Percentiles rank a stretch among this genome's conserved stretches.
Conservation (phyloP, 1,284 basidiomycete genomes). For the Termitomyces sp. region DNA sequence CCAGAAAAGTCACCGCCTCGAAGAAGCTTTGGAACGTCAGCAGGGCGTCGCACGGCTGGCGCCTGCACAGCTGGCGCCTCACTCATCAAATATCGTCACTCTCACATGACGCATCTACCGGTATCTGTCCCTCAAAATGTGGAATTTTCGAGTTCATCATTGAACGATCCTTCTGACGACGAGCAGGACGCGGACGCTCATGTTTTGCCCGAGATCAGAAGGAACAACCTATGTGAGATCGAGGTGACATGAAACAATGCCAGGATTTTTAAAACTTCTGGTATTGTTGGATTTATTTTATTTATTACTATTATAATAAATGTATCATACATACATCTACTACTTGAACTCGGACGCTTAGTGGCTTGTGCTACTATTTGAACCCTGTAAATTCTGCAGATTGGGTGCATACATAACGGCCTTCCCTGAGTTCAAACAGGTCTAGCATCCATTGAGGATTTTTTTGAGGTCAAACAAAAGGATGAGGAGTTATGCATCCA, state of each 20-base stretch:
- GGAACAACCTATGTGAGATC: conserved; percentile 16
- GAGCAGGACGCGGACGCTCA: conserved; percentile 12
- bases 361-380: not conserved
- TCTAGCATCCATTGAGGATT: not conserved
- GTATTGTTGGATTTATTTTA: conserved; percentile 1
- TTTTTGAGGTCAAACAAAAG: not conserved
- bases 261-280: not conserved
- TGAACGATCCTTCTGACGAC: conserved; percentile 6
- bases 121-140: not conserved
- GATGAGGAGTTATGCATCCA: too few species aligned
- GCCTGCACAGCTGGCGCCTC: not conserved
- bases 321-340: not conserved
- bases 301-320: conserved; percentile 15
- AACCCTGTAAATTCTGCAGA: not conserved
- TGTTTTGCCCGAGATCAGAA: conserved; percentile 15
- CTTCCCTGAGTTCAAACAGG: not conserved
- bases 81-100: not conserved
- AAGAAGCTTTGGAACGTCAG: not conserved
- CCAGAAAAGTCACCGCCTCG: conserved; percentile 16
- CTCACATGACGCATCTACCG: not conserved
- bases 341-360: not conserved
- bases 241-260: conserved; percentile 11
- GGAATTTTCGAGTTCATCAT: not conserved
- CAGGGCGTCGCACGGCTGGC: not conserved
- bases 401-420: not conserved